These are phyloP conservation scores for Mycena sp. DNA, from an alignment of 1,284 basidiomycete species.

Conservation along the genomic window DNA sequence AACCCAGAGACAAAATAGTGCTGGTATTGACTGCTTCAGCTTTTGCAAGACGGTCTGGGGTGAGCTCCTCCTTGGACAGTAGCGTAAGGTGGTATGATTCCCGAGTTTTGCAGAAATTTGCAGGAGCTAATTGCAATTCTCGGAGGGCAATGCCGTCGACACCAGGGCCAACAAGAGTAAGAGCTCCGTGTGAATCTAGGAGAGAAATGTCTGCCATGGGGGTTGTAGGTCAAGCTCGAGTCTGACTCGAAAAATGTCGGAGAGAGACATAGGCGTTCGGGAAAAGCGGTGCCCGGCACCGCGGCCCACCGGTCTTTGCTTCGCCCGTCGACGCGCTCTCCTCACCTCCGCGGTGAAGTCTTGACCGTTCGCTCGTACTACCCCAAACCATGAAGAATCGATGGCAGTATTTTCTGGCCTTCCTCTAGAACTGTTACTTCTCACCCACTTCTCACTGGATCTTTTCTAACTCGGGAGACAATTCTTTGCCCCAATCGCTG, in stretches of 20 bases:
- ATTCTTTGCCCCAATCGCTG: neutral
- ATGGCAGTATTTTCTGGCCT: neutral
- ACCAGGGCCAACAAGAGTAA: constrained; percentile 24
- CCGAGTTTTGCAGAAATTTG: constrained; percentile 19
- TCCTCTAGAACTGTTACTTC: neutral
- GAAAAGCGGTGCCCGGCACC: neutral
- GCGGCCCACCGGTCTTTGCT: too few species aligned
- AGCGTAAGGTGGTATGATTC: constrained; percentile 25
- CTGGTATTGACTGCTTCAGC: constrained; percentile 42
- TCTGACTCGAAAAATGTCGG: neutral
- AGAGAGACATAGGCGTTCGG: neutral
- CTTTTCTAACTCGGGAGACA: neutral
- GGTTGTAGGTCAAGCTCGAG: neutral
- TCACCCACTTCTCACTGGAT: neutral
- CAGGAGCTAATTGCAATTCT: constrained; percentile 14
- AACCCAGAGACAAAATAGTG: constrained; percentile 50
- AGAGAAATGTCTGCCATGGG: neutral
- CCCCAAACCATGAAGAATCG: too few species aligned
- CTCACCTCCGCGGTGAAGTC: too few species aligned
- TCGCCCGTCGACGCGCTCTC: too few species aligned
- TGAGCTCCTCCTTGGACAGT: constrained; percentile 41
- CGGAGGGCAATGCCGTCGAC: constrained; percentile 29
- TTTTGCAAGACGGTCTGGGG: constrained; percentile 35
- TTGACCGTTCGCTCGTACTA: too few species aligned
- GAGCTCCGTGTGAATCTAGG: constrained; percentile 14